These are phyloP conservation scores for Candida dajiaensis DNA, from an alignment of 805 yeast species.

Conservation along the genomic window DNA sequence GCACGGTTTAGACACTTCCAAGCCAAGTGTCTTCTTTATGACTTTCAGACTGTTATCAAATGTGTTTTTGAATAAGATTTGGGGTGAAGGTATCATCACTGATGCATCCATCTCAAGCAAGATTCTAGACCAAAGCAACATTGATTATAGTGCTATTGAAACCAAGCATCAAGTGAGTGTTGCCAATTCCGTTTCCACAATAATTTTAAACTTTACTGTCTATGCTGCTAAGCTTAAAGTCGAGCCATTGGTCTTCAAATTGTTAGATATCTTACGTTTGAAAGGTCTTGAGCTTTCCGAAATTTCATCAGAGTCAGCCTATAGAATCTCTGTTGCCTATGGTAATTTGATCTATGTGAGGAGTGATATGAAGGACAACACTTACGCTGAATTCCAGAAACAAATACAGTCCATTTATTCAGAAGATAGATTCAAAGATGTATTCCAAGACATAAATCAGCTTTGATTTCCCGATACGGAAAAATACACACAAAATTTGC, in stretches of 20 bases:
- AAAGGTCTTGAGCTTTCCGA: constrained; percentile 25
- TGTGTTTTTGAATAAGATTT: constrained; percentile 36
- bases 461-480: not conserved
- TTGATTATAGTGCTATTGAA: constrained; percentile 4
- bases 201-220: constrained; percentile 44
- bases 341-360: constrained; percentile 49
- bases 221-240: constrained; percentile 28
- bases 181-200: constrained; percentile 39
- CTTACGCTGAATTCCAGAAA: constrained; percentile 9
- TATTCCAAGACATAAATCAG: constrained; percentile 12
- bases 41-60: constrained; percentile 54
- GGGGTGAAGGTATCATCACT: constrained; percentile 42
- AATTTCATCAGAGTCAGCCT: constrained; percentile 57
- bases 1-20: constrained; percentile 31
- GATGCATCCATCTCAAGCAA: constrained; percentile 36
- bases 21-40: constrained; percentile 38
- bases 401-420: not conserved
- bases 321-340: constrained; percentile 53
- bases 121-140: constrained; percentile 20
- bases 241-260: constrained; percentile 23
- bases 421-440: constrained; percentile 15
- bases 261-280: constrained; percentile 25
- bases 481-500: not conserved
- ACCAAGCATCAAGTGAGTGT: constrained; percentile 21
- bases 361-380: constrained; percentile 17